A percentile compares a stretch with the other conserved stretches of the same genome.
phyloP scores from a whole-genome alignment of 192 early-diverging fungal genomes.

The Cetraspora pellucida region DNA sequence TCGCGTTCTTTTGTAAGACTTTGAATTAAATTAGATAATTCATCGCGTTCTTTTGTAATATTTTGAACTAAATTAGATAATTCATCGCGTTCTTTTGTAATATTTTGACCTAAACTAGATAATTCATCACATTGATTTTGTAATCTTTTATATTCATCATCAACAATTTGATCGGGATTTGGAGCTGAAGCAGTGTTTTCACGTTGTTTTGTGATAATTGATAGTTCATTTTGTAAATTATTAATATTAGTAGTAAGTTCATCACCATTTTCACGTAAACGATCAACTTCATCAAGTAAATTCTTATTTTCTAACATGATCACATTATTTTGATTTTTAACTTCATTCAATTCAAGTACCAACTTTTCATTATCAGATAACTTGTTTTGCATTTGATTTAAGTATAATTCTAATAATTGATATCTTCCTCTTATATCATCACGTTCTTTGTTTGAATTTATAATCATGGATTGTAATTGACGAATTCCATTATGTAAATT shows the following conservation, averaged over 20 bases:
- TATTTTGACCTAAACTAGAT: not conserved
- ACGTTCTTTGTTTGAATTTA: not conserved
- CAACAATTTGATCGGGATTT: not conserved
- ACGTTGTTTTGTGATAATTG: not conserved
- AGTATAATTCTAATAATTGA: conserved; percentile 22
- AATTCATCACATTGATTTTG: not conserved
- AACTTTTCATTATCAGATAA: not conserved
- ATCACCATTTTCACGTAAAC: not conserved
- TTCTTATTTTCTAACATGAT: conserved; percentile 1
- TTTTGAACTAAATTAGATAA: not conserved
- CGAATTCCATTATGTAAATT: not conserved
- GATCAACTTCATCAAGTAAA: not conserved
- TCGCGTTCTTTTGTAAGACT: not conserved
- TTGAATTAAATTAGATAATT: not conserved
- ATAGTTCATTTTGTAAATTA: conserved; percentile 20
- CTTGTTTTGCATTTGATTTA: not conserved
- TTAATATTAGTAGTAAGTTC: not conserved
- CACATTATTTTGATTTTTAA: not conserved
- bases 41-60: not conserved
- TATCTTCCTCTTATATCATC: conserved; percentile 17
- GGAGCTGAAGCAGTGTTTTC: not conserved
- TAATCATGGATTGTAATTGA: not conserved
- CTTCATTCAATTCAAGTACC: not conserved
- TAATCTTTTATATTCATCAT: not conserved
- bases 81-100: not conserved